A percentile compares a stretch with the other conserved stretches of the same genome.
These are phyloP conservation scores for Phytophthora niederhauseri DNA, from an alignment of 352 stramenopile genomes.

Conservation along the genomic window DNA sequence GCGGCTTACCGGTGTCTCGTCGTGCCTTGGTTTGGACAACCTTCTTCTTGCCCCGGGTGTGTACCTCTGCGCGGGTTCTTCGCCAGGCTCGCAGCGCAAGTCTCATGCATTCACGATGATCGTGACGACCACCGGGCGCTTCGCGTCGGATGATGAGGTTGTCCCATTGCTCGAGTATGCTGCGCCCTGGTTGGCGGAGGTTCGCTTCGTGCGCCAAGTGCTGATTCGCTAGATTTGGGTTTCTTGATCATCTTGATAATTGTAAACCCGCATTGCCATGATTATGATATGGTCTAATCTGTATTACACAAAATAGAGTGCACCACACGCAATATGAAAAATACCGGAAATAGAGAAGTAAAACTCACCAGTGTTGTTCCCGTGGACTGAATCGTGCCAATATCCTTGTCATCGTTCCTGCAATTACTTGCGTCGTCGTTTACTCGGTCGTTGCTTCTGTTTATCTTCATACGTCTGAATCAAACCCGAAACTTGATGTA, in stretches of 20 bases:
- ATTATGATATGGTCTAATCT: not conserved
- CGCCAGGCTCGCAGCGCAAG: not conserved
- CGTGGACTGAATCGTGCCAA: not conserved
- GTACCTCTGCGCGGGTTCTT: not conserved
- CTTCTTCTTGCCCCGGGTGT: not conserved
- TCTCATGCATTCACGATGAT: not conserved
- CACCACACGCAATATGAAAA: not conserved
- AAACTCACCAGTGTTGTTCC: not conserved
- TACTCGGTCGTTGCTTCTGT: not conserved
- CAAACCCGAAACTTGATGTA: not conserved
- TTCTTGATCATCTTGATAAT: not conserved
- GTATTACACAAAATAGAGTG: not conserved
- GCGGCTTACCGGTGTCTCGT: not conserved
- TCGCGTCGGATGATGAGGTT: not conserved
- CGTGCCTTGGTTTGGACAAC: not conserved
- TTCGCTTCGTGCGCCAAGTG: not conserved
- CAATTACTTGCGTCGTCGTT: not conserved
- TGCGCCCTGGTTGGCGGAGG: not conserved
- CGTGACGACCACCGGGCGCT: not conserved
- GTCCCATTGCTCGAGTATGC: not conserved
- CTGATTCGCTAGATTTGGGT: conserved; percentile 1
- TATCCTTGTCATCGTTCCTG: not conserved
- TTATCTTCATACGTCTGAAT: conserved; percentile 2
- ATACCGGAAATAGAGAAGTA: not conserved
- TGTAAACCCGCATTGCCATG: not conserved